Percentiles rank a stretch among this genome's conserved stretches.
These are phyloP conservation scores for Daedaleopsis nitida DNA, from an alignment of 768 basidiomycete genomes.

Conservation along the genomic window DNA sequence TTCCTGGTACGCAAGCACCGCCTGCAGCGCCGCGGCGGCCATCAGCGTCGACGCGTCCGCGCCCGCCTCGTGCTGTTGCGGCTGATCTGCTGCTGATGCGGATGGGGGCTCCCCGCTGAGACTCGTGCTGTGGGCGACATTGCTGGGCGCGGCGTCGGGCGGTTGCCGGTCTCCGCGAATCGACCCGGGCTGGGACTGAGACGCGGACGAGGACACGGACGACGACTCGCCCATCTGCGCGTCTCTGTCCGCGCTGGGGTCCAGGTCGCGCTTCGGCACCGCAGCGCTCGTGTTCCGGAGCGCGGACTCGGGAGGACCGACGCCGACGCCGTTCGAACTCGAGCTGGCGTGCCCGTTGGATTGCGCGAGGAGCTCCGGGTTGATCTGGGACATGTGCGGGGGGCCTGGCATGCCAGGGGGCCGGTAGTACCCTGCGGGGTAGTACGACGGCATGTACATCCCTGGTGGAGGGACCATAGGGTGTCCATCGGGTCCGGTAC, in stretches of 20 bases:
- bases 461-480: conserved; percentile 21
- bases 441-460: conserved; percentile 39
- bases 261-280: neutral
- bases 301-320: conserved; percentile 17
- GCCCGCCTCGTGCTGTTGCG: neutral
- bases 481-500: conserved; percentile 28
- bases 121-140: neutral
- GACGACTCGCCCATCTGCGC: conserved; percentile 1
- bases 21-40: conserved; percentile 32
- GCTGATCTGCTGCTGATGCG: neutral
- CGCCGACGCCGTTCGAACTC: conserved; percentile 10
- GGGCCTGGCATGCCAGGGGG: conserved; percentile 29
- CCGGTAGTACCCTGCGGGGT: conserved; percentile 54
- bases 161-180: too few relatives aligned
- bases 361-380: conserved; percentile 25
- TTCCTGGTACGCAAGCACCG: conserved; percentile 35
- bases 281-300: conserved; percentile 13
- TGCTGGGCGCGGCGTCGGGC: too few relatives aligned
- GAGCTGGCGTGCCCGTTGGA: conserved; percentile 11
- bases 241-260: neutral
- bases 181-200: too few relatives aligned
- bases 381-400: conserved; percentile 26
- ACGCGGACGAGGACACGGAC: neutral
- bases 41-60: conserved; percentile 19
- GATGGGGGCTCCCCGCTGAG: neutral